Evolutionary conservation across 352 stramenopile species (phyloP).

Genomic region (Phytophthora syringae): DNA sequence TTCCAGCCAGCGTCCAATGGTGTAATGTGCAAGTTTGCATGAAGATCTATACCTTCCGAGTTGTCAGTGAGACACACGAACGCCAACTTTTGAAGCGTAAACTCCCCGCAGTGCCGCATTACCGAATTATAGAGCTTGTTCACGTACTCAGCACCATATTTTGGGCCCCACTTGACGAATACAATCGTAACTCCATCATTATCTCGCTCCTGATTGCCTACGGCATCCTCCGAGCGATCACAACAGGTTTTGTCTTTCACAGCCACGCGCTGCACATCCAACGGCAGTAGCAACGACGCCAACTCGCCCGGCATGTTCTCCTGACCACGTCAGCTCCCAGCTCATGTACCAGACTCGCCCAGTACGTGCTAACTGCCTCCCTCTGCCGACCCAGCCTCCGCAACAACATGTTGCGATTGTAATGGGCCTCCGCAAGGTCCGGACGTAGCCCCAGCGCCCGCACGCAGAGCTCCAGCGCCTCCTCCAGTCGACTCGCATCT

Average conservation of each 20-base stretch:
- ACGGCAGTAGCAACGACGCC: conserved; percentile 56
- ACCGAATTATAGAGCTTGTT: conserved; percentile 71
- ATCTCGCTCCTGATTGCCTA: conserved; percentile 5
- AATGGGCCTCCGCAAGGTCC: conserved; percentile 49
- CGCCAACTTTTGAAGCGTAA: conserved; percentile 15
- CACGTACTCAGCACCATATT: conserved; percentile 85
- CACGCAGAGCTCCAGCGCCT: conserved; percentile 47
- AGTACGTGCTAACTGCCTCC: conserved; percentile 57
- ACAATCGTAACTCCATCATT: conserved; percentile 48
- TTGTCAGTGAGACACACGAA: conserved; percentile 85
- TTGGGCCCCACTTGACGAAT: conserved; percentile 89
- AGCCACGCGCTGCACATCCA: neutral
- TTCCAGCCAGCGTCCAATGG: conserved; percentile 42
- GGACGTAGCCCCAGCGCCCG: conserved; percentile 40
- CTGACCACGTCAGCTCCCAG: conserved; percentile 53
- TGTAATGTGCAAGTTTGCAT: conserved; percentile 37
- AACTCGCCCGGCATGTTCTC: conserved; percentile 3
- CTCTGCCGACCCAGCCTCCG: conserved; percentile 50
- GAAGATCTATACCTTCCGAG: conserved; percentile 37
- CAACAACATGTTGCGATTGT: conserved; percentile 71
- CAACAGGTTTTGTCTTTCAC: neutral
- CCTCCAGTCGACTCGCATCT: conserved; percentile 27
- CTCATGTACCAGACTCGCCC: conserved; percentile 80
- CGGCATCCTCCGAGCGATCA: neutral
- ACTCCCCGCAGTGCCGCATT: conserved; percentile 30